phyloP scores from a whole-genome alignment of 2,329 filamentous ascomycete species.

The Colletotrichum plurivorum region DNA sequence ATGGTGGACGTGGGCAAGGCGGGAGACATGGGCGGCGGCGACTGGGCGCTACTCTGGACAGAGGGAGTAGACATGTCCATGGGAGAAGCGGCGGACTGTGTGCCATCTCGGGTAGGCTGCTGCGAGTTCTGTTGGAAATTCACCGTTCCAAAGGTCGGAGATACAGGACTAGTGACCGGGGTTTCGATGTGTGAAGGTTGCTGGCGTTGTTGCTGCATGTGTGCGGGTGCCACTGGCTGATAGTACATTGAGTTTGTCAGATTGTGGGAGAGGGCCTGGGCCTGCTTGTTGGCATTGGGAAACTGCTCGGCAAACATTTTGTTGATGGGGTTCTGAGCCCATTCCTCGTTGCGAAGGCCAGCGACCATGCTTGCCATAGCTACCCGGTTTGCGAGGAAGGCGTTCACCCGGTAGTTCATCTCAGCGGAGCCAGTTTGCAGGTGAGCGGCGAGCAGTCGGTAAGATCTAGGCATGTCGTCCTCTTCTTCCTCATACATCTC shows the following conservation, averaged over 20 bases:
- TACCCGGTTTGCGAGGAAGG: conserved; percentile 58
- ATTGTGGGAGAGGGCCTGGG: conserved; percentile 44
- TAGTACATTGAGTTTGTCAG: conserved; percentile 40
- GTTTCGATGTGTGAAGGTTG: conserved; percentile 11
- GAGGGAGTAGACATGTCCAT: conserved; percentile 40
- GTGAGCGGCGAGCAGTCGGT: conserved; percentile 73
- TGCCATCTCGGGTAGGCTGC: conserved; percentile 20
- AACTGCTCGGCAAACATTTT: conserved; percentile 62
- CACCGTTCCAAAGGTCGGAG: conserved; percentile 22
- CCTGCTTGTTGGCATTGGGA: conserved; percentile 52
- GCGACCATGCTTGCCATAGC: conserved; percentile 59
- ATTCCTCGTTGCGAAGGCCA: conserved; percentile 51
- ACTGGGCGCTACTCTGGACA: conserved; percentile 41
- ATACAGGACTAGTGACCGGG: conserved; percentile 17
- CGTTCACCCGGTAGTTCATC: conserved; percentile 73
- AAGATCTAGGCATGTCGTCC: conserved; percentile 80
- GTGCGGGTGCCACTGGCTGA: conserved; percentile 6
- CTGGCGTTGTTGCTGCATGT: conserved; percentile 6
- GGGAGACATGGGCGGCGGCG: conserved; percentile 48
- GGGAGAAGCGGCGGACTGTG: conserved; percentile 33
- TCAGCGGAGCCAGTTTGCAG: conserved; percentile 72
- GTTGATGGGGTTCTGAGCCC: conserved; percentile 63
- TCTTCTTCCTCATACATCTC: conserved; percentile 98
- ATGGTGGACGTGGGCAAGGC: conserved; percentile 45
- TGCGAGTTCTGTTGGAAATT: conserved; percentile 36